phyloP scores from a whole-genome alignment of 176 grass and related monocot species.

The Oryza glaberrima region DNA sequence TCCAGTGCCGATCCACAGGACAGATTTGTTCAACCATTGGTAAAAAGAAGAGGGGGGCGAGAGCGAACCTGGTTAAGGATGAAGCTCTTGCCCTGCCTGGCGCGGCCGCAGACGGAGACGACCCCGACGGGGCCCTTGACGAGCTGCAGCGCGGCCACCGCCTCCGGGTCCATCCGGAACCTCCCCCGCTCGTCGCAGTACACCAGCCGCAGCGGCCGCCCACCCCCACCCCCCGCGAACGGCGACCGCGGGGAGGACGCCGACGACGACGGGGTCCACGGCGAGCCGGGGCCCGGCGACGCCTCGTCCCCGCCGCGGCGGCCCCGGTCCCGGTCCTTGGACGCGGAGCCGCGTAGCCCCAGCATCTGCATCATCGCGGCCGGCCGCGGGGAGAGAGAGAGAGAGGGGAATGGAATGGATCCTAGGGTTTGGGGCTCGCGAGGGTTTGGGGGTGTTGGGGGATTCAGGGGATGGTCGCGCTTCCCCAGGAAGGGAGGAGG shows the following conservation, averaged over 20 bases:
- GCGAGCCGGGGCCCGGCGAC: constrained; percentile 6
- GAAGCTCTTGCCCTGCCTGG: constrained; percentile 88
- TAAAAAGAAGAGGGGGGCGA: background rate
- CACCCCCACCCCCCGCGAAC: constrained; percentile 7
- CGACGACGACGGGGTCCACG: constrained; percentile 4
- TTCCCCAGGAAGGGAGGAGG: background rate
- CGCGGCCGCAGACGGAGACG: constrained; percentile 77
- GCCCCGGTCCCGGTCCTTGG: constrained; percentile 46
- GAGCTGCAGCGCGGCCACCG: constrained; percentile 65
- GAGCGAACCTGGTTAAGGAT: constrained; percentile 67
- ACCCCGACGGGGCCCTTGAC: constrained; percentile 76
- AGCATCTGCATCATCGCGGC: constrained; percentile 73
- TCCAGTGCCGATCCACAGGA: background rate
- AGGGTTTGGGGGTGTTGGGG: background rate
- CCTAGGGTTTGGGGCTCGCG: constrained; percentile 29
- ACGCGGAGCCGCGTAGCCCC: constrained; percentile 58
- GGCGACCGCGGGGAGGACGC: constrained; percentile 30
- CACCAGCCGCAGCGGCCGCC: constrained; percentile 65
- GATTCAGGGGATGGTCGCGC: too few species aligned
- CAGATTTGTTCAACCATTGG: background rate
- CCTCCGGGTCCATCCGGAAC: constrained; percentile 83
- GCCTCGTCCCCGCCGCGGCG: constrained; percentile 18
- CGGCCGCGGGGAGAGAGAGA: background rate
- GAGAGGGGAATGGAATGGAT: too few species aligned
- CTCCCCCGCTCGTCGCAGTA: constrained; percentile 71